phyloP scores from a whole-genome alignment of 345 rosid genomes.

The Eucalyptus melliodora region DNA sequence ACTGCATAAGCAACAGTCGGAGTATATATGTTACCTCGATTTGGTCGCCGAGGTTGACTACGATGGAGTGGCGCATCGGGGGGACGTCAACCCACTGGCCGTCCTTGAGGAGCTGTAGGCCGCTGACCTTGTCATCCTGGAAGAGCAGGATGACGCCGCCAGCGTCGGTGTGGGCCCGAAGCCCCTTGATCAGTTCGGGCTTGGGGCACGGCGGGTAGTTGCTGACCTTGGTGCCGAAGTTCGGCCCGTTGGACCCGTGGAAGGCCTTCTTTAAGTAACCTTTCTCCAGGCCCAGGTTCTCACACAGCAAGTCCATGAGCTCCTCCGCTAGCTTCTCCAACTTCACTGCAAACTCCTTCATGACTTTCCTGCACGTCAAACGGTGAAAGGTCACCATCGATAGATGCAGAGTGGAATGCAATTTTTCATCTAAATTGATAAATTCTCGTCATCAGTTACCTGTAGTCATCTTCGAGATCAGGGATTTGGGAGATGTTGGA shows the following conservation, averaged over 20 bases:
- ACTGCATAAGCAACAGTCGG: not conserved
- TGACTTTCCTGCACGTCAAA: conserved; percentile 31
- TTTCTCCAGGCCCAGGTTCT: conserved; percentile 72
- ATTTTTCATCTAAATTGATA: not conserved
- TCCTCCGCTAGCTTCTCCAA: conserved; percentile 80
- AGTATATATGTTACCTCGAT: conserved; percentile 40
- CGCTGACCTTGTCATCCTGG: conserved; percentile 83
- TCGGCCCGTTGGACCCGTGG: conserved; percentile 61
- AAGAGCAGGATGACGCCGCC: conserved; percentile 88
- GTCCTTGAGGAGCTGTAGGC: conserved; percentile 90
- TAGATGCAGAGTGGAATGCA: not conserved
- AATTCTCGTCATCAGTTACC: conserved; percentile 12
- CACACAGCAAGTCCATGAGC: conserved; percentile 66
- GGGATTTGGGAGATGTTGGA: conserved; percentile 58
- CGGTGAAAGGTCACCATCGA: not conserved
- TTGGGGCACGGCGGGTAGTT: conserved; percentile 95
- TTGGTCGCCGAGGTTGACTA: conserved; percentile 89
- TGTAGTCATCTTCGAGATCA: conserved; percentile 67
- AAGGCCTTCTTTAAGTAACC: conserved; percentile 68
- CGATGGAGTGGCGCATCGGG: conserved; percentile 89
- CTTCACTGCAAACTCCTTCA: conserved; percentile 64
- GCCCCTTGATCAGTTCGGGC: conserved; percentile 85
- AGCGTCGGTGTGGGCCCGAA: conserved; percentile 89
- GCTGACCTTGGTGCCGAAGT: conserved; percentile 85
- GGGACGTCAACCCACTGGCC: conserved; percentile 89